phyloP scores from a whole-genome alignment of 1,284 basidiomycete species.

The Marasmius oreades region DNA sequence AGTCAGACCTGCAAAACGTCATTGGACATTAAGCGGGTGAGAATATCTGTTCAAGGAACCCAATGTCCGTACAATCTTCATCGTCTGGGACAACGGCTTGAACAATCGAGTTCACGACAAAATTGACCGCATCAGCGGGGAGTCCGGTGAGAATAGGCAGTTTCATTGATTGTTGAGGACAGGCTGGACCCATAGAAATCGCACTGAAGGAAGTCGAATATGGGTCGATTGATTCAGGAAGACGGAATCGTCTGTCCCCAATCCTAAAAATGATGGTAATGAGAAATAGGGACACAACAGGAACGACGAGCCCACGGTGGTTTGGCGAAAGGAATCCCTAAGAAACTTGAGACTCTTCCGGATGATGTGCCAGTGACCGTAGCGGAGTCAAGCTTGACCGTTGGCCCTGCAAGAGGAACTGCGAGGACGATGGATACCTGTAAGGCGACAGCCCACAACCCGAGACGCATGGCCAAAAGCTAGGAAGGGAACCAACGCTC shows the following conservation, averaged over 20 bases:
- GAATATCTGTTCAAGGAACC: neutral
- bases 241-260: slow-evolving; percentile 41
- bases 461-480: slow-evolving; percentile 7
- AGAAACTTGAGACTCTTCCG: slow-evolving; percentile 32
- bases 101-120: slow-evolving; percentile 32
- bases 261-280: neutral
- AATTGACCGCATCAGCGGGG: slow-evolving; percentile 30
- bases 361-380: slow-evolving; percentile 34
- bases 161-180: slow-evolving; percentile 44
- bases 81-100: slow-evolving; percentile 31
- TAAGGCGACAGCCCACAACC: neutral
- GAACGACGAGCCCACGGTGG: slow-evolving; percentile 34
- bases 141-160: slow-evolving; percentile 31
- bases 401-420: slow-evolving; percentile 26
- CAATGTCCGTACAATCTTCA: slow-evolving; percentile 45
- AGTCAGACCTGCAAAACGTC: slow-evolving; percentile 13
- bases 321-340: slow-evolving; percentile 52
- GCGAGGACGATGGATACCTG: neutral
- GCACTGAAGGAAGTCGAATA: slow-evolving; percentile 39
- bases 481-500: neutral
- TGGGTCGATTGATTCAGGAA: slow-evolving; percentile 38
- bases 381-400: slow-evolving; percentile 35
- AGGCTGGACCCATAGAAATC: slow-evolving; percentile 40
- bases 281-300: slow-evolving; percentile 13
- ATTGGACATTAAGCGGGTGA: neutral